Conservation (phyloP, 2,329 filamentous ascomycete genomes). For the Rachicladosporium sp. region DNA sequence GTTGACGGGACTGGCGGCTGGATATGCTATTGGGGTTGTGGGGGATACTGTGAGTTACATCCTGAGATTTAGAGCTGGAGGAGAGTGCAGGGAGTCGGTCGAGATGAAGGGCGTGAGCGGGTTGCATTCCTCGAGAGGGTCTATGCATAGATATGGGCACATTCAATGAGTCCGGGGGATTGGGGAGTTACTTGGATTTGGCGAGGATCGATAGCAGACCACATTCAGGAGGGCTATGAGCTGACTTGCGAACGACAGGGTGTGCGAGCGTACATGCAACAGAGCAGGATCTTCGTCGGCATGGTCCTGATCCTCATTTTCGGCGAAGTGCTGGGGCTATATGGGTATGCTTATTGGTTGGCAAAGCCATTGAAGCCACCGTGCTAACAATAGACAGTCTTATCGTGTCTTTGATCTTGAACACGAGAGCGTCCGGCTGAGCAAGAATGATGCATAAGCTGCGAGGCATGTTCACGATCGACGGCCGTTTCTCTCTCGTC, state of each 20-base stretch:
- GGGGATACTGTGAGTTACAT: slow-evolving; percentile 62
- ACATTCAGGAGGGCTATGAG: not conserved
- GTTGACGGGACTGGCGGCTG: slow-evolving; percentile 81
- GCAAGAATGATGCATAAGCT: too few relatives aligned
- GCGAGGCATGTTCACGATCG: too few relatives aligned
- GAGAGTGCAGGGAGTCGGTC: too few relatives aligned
- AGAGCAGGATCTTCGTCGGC: slow-evolving; percentile 90
- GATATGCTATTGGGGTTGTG: slow-evolving; percentile 91
- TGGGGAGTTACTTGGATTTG: too few relatives aligned
- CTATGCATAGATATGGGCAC: not conserved
- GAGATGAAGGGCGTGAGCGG: too few relatives aligned
- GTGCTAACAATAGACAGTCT: slow-evolving; percentile 43
- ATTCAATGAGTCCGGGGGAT: too few relatives aligned
- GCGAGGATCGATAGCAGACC: not conserved
- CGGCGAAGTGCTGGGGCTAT: slow-evolving; percentile 90
- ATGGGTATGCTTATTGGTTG: slow-evolving; percentile 54
- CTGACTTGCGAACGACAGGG: slow-evolving; percentile 35
- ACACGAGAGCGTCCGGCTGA: slow-evolving; percentile 42
- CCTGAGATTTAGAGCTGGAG: not conserved
- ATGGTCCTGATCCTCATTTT: slow-evolving; percentile 99
- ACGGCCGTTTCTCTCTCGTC: too few relatives aligned
- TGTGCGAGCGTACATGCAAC: slow-evolving; percentile 89
- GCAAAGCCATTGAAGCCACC: not conserved
- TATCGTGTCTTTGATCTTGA: slow-evolving; percentile 85
- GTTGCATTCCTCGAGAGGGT: too few relatives aligned